A percentile compares a stretch with the other conserved stretches of the same genome.
These are phyloP conservation scores for Crucihimalaya himalaica DNA, from an alignment of 345 rosid genomes.

Conservation along the genomic window DNA sequence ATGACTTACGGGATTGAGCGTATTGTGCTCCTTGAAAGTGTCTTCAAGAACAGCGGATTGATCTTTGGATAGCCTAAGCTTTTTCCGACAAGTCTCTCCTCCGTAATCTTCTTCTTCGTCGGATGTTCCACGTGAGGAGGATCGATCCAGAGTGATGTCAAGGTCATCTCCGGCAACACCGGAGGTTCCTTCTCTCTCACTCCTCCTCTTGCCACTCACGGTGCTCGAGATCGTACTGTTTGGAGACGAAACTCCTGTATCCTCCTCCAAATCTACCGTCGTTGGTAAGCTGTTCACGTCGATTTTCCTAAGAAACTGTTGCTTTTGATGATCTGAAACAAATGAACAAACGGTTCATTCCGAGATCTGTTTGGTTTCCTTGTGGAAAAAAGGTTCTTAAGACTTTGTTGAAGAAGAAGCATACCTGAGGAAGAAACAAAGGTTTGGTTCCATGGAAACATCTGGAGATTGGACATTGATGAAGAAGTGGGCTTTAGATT, in stretches of 20 bases:
- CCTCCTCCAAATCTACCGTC: constrained; percentile 73
- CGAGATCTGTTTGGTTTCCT: constrained; percentile 22
- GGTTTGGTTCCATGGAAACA: constrained; percentile 61
- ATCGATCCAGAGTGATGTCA: constrained; percentile 61
- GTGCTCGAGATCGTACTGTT: constrained; percentile 91
- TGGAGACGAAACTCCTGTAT: constrained; percentile 85
- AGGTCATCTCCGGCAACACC: constrained; percentile 48
- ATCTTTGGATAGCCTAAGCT: constrained; percentile 90
- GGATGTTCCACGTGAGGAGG: constrained; percentile 68
- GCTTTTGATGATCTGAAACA: constrained; percentile 37
- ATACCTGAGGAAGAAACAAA: constrained; percentile 53
- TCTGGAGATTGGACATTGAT: constrained; percentile 42
- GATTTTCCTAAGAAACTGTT: constrained; percentile 65
- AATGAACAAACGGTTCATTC: background rate
- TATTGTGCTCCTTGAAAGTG: constrained; percentile 90
- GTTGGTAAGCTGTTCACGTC: constrained; percentile 84
- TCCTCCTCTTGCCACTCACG: constrained; percentile 70
- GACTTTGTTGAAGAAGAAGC: background rate
- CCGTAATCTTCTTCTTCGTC: constrained; percentile 73
- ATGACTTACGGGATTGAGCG: constrained; percentile 92
- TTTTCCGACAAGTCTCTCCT: constrained; percentile 91
- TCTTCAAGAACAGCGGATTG: constrained; percentile 94
- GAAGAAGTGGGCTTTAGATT: constrained; percentile 55
- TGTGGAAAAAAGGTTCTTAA: background rate
- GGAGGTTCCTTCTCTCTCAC: constrained; percentile 66